Evolutionary conservation across 2,329 filamentous ascomycete genomes (phyloP), one percentile per base, ranked within the genome.

Genomic region (Fusarium circinatum): DNA sequence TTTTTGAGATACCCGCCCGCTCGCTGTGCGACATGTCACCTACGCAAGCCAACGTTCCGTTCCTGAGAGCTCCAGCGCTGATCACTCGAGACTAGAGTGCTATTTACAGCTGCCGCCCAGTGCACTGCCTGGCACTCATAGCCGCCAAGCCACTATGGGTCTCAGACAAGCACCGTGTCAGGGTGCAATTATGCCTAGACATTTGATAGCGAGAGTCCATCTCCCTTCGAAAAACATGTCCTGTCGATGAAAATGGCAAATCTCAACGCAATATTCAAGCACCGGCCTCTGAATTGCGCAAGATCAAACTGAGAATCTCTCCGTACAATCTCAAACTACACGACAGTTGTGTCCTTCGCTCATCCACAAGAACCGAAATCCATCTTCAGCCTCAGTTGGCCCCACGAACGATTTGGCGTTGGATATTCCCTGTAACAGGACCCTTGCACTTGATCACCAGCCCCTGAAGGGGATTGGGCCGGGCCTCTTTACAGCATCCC

Each of bases 391-490:
- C 39, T 52, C 56, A 52, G 59, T 44, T 56, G 45, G 57, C 39
- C 54, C 61, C 55, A 51, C 65, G 62, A 57, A 57, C 36, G 26
- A 41, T 22, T 41, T 59, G 44, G 59, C 65, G 57, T 58, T 73
- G 48, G 32, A 58, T 55, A 36, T 42, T 13, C 65, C 58, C 58
- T 67, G 56, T 62, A 60, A 55, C 59, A 45, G 51, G 65, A 75
- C 68, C 71, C 71, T 45, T 63, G 68, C 54, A 48, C 71, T 63
- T 70, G 64, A 61, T 70, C 54, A 57, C 18, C 51, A 73, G 39
- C 63, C 70, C 72, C 72, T 75, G 72, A 70, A 62, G 38, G 60
- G 30, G 38, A 57, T 72, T 75, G 48, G 68, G 68, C 70, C 60
- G 56, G 68, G 65, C 70, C 64, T 49, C 57, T 69, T 39, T 56